These are phyloP conservation scores for Gelatoporia subvermispora DNA, from an alignment of 768 basidiomycete genomes.

Conservation along the genomic window DNA sequence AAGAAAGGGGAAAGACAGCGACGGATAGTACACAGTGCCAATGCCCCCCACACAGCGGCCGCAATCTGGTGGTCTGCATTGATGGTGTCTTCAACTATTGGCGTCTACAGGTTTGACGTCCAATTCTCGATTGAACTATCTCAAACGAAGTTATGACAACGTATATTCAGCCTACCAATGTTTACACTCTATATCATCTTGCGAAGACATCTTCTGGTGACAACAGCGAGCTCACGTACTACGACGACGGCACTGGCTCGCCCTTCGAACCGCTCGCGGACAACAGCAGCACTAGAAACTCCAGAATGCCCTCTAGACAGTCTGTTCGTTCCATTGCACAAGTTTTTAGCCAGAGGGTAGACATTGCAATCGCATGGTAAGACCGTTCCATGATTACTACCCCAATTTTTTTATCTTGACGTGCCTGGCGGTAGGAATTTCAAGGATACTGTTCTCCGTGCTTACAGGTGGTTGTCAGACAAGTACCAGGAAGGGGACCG, in stretches of 20 bases:
- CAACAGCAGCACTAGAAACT: slow-evolving; percentile 20
- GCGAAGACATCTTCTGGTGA: slow-evolving; percentile 3
- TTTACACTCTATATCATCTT: slow-evolving; percentile 10
- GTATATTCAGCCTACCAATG: slow-evolving; percentile 10
- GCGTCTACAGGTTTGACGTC: background rate
- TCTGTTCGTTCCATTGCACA: background rate
- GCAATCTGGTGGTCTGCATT: slow-evolving; percentile 1
- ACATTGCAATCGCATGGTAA: slow-evolving; percentile 13
- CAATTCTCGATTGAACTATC: too few species aligned
- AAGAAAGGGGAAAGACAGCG: too few species aligned
- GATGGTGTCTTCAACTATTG: slow-evolving; percentile 1
- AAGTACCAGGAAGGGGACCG: slow-evolving; percentile 27
- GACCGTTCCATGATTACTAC: background rate
- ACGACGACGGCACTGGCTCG: too few species aligned
- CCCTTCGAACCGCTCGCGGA: too few species aligned
- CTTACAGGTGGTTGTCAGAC: slow-evolving; percentile 29
- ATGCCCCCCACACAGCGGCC: background rate
- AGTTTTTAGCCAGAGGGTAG: slow-evolving; percentile 3
- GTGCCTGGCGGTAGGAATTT: slow-evolving; percentile 16
- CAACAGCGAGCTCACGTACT: slow-evolving; percentile 15
- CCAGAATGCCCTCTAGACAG: slow-evolving; percentile 7
- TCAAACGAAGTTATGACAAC: background rate
- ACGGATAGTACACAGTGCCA: too few species aligned
- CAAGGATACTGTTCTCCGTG: slow-evolving; percentile 12
- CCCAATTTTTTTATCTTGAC: too few species aligned